Evolutionary conservation across 192 early-diverging fungal species (phyloP), one percentile per base, ranked within the genome.

Genomic region (Ambispora gerdemannii): DNA sequence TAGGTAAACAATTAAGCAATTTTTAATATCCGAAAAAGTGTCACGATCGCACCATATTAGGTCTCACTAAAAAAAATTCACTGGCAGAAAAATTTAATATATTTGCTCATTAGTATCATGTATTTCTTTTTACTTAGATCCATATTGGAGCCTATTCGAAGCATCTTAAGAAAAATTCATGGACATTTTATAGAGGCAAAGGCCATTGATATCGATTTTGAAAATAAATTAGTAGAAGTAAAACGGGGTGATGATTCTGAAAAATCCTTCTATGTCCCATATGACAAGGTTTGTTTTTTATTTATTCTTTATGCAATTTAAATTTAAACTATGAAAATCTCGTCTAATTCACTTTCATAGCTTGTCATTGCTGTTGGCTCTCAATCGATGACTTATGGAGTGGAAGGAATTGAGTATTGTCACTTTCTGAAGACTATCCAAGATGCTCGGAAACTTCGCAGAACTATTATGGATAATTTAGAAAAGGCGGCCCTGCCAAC

Each of bases 401-500:
- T 90, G 58, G 80, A 89, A 53, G 90, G 89, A 10, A 34, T 82
- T 33, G 86, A 91, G 67, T 70, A 92, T 71, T 82, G 83, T 1
- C 72, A 75, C 38, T 83, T 82, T 52, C 69, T 89, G 4, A 92
- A 92, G 73, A 84, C 81, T 0, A 87, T 90, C 60, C 50, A 73
- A 4, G 89, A 92, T 73, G 90, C 90, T 7, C 77, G 84, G 13
- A 71, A 72, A 24, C 84, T 92, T 20, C 70, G 89, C 31, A 74
- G 67, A 58, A 83, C 78, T 36, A 73, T 92, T 11, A 83, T 86
- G 63, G 80, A 77, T 22, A 84, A 88, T 60, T 86, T 91, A 71
- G 90, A 92, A 73, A 78, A 77, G 33, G 90, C 89, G 11, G 75
- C 78, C 31, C 63, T 89, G 56, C 90, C 90, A 7, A 85, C 79